Base-by-base conservation (phyloP, 441 rosid genomes). In the Lepidium campestre region DNA sequence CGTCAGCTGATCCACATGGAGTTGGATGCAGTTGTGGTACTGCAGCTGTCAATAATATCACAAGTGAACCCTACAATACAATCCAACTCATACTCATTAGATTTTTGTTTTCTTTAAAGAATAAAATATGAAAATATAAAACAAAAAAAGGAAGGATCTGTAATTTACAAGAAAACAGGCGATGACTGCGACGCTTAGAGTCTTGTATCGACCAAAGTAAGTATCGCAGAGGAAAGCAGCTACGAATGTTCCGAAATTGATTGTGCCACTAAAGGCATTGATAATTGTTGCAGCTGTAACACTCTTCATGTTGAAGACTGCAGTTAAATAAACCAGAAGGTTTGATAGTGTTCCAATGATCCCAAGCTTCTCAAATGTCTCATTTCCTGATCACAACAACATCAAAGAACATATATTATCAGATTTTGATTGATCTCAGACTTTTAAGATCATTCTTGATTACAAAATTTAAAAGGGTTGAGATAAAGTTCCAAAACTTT, bases 171-270 rank as follows among this genome's bases (percentile, higher is more conserved):
- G 77, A 53, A 82, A 82, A 29, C 89, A 82, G 6, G 91, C 81
- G 14, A 86, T 45, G 47, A 87, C 78, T 2, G 89, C 81, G 52
- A 86, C 77, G 13, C 68, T 80, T 6, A 88, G 73, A 0, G 91
- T 83, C 75, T 77, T 84, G 75, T 81, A 88, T 31, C 95, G 88
- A 52, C 95, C 91, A 5, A 88, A 83, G 79, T 80, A 88, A 46
- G 90, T 78, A 62, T 87, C 94, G n/a, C 81, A 79, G 17, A 85
- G 77, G 71, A 82, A 87, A 45, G 94, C 94, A 32, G 91, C 95
- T 1, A 81, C 1, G 74, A 88, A 64, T 29, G 95, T 86, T 15
- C 85, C 85, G 25, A 86, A 72, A 65, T 77, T 86, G 65, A 71
- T 67, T 53, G 95, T 88, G 60, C 95, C 95, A 60, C 73, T 72